These are phyloP conservation scores for Pterocarpus santalinus DNA, from an alignment of 306 rosid genomes.

Conservation along the genomic window DNA sequence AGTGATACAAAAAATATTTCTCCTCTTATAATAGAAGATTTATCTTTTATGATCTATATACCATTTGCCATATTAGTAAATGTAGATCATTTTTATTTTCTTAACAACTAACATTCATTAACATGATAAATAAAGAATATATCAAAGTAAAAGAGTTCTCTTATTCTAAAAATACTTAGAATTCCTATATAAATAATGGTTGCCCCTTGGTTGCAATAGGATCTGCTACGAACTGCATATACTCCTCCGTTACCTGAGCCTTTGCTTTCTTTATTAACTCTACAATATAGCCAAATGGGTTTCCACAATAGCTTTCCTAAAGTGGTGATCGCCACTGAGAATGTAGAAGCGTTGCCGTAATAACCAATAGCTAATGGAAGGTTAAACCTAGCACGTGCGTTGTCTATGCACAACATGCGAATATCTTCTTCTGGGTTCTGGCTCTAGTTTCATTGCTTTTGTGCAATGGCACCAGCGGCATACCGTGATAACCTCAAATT, in stretches of 20 bases:
- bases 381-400: constrained; percentile 7
- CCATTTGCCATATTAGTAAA: no score
- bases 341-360: constrained; percentile 35
- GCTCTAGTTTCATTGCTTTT: constrained; percentile 21
- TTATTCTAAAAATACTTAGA: no score
- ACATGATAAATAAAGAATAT: no score
- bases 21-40: no score
- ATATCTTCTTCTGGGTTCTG: constrained; percentile 2
- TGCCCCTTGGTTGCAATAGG: neutral
- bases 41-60: no score
- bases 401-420: neutral
- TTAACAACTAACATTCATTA: no score
- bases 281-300: constrained; percentile 21
- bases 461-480: constrained; percentile 40
- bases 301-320: neutral
- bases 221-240: constrained; percentile 47
- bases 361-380: constrained; percentile 35
- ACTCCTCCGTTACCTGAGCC: constrained; percentile 36
- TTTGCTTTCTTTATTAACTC: constrained; percentile 36
- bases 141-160: no score
- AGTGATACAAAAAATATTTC: no score
- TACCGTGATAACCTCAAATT: constrained; percentile 35
- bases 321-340: neutral
- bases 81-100: no score
- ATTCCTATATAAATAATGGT: no score